Conservation (phyloP, 495 filamentous ascomycete species). For the Tuber brumale region DNA sequence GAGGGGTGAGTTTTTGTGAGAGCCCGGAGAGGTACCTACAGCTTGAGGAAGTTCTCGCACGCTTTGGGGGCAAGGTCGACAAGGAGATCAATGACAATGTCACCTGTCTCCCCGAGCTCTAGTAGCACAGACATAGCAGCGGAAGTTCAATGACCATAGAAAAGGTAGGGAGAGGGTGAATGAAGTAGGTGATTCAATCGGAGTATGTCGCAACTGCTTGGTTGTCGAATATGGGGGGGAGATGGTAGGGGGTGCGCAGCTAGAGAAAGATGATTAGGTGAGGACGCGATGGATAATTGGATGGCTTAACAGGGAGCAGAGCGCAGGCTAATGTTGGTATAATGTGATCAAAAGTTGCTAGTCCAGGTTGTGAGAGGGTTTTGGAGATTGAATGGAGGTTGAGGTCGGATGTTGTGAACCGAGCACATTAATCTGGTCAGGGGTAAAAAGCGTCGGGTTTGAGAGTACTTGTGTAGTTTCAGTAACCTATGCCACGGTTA, state of each 20-base stretch:
- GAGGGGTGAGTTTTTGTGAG: slow-evolving; percentile 1
- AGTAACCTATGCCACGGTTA: background rate
- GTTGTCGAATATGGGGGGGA: background rate
- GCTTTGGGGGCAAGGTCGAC: slow-evolving; percentile 78
- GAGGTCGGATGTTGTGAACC: background rate
- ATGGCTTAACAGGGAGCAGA: background rate
- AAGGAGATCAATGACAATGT: slow-evolving; percentile 87
- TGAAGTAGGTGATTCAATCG: background rate
- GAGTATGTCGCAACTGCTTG: background rate
- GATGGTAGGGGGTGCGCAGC: background rate
- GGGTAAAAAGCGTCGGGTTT: background rate
- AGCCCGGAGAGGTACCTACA: slow-evolving; percentile 43
- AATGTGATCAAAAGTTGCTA: background rate
- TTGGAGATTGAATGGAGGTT: background rate
- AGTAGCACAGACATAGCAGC: slow-evolving; percentile 66
- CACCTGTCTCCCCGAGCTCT: slow-evolving; percentile 76
- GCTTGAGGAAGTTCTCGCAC: slow-evolving; percentile 95
- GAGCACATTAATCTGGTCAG: background rate
- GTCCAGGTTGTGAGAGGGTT: background rate
- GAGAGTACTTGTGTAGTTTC: background rate
- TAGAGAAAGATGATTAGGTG: background rate
- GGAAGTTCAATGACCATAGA: background rate
- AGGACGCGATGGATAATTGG: background rate
- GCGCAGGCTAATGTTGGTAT: background rate
- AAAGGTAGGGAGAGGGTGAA: background rate